A percentile compares a stretch with the other conserved stretches of the same genome.
phyloP scores from a whole-genome alignment of 805 yeast species.

The Candida vaughaniae region DNA sequence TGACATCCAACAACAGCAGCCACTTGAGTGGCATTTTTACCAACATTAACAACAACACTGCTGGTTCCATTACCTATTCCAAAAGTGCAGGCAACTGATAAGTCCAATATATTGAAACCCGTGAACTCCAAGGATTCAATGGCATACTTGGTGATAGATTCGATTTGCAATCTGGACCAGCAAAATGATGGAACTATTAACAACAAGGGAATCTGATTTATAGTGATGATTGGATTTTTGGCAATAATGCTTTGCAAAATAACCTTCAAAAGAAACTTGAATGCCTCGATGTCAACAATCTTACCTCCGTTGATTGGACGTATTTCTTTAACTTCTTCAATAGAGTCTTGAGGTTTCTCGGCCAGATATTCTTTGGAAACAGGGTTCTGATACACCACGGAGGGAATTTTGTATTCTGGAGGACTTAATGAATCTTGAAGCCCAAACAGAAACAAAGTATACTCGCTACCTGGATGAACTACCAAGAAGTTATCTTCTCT shows the following conservation, averaged over 20 bases:
- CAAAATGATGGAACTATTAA: slow-evolving; percentile 57
- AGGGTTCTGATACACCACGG: slow-evolving; percentile 59
- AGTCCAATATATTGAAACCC: slow-evolving; percentile 69
- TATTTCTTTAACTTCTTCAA: slow-evolving; percentile 38
- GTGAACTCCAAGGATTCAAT: slow-evolving; percentile 73
- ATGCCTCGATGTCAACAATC: slow-evolving; percentile 67
- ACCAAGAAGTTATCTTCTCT: slow-evolving; percentile 50
- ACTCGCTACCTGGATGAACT: slow-evolving; percentile 75
- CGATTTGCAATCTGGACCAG: slow-evolving; percentile 71
- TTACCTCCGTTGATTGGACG: slow-evolving; percentile 65
- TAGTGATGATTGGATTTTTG: slow-evolving; percentile 43
- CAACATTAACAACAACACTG: slow-evolving; percentile 78
- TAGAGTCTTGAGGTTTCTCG: slow-evolving; percentile 26
- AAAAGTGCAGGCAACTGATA: slow-evolving; percentile 66
- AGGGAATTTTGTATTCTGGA: slow-evolving; percentile 75
- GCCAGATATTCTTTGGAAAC: slow-evolving; percentile 38
- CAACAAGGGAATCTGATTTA: slow-evolving; percentile 70
- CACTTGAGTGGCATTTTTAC: slow-evolving; percentile 71
- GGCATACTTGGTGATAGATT: slow-evolving; percentile 67
- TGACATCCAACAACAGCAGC: slow-evolving; percentile 78
- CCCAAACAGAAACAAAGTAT: slow-evolving; percentile 78
- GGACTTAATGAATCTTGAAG: slow-evolving; percentile 72
- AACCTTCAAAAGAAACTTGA: slow-evolving; percentile 58
- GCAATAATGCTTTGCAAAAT: slow-evolving; percentile 38
- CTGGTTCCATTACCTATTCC: slow-evolving; percentile 69